These are phyloP conservation scores for Colletotrichum incanum DNA, from an alignment of 2,329 filamentous ascomycete genomes.

Conservation along the genomic window DNA sequence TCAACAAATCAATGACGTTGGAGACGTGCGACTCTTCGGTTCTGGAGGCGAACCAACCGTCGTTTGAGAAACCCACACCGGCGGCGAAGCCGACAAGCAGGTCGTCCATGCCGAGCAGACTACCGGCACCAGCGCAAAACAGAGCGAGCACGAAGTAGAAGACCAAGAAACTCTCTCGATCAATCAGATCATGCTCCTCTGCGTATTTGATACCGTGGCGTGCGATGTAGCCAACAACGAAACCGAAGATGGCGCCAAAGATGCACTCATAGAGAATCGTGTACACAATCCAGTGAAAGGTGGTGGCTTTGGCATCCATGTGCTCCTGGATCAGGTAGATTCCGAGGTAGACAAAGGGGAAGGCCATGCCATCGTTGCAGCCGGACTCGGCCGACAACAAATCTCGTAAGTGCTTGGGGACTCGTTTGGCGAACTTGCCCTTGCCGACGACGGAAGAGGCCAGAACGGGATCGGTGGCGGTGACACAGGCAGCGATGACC, in stretches of 20 bases:
- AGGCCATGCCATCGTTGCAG: constrained; percentile 99
- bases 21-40: constrained; percentile 99
- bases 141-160: constrained; percentile 98
- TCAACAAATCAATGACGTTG: constrained; percentile 97
- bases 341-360: constrained; percentile 95
- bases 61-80: constrained; percentile 99
- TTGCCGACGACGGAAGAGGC: constrained; percentile 98
- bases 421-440: constrained; percentile 97
- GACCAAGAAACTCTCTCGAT: constrained; percentile 96
- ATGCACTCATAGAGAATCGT: constrained; percentile 97
- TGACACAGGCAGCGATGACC: constrained; percentile 91
- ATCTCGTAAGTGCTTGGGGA: constrained; percentile 97
- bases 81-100: constrained; percentile 94
- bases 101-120: constrained; percentile 92
- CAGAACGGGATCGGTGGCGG: constrained; percentile 95
- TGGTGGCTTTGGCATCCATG: constrained; percentile 77
- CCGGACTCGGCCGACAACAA: constrained; percentile 96
- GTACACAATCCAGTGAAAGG: constrained; percentile 89
- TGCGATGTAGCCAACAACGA: constrained; percentile 88
- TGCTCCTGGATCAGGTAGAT: constrained; percentile 91
- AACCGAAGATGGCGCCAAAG: constrained; percentile 91
- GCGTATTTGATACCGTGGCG: constrained; percentile 92
- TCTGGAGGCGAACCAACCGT: constrained; percentile 98
- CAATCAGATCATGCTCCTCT: constrained; percentile 88
- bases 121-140: constrained; percentile 95